Evolutionary conservation across 2,329 filamentous ascomycete species (phyloP).

Genomic region (Fusarium neocosmosporiellum): DNA sequence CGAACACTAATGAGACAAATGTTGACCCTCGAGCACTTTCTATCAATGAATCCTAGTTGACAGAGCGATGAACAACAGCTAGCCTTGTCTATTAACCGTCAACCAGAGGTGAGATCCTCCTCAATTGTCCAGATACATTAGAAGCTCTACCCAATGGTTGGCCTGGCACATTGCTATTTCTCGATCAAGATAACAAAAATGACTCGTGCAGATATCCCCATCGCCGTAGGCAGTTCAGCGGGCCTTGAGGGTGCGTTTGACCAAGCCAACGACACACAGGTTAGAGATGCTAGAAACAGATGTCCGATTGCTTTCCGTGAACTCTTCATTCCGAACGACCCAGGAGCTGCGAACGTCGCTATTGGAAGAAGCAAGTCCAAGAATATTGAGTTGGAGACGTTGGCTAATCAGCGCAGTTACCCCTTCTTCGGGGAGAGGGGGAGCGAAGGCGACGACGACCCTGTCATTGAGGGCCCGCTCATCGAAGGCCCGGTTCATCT

Average conservation of each 20-base stretch:
- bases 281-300: background rate
- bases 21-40: background rate
- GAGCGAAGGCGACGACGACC: background rate
- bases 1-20: background rate
- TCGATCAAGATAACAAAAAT: too few relatives aligned
- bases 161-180: too few relatives aligned
- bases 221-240: background rate
- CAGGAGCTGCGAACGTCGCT: background rate
- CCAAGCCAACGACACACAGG: background rate
- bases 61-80: background rate
- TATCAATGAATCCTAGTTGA: background rate
- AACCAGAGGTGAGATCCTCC: background rate
- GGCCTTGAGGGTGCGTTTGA: background rate
- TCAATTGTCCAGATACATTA: background rate
- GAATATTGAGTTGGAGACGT: background rate
- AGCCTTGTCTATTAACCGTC: background rate
- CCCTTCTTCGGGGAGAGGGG: background rate
- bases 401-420: background rate
- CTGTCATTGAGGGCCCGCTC: background rate
- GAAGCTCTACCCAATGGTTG: background rate
- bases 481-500: conserved; percentile 3
- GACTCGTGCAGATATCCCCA: too few relatives aligned
- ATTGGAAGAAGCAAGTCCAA: background rate
- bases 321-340: background rate
- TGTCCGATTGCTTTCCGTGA: background rate